Base-by-base conservation (phyloP, 192 early-diverging fungal genomes). In the Coemansia sp. region DNA sequence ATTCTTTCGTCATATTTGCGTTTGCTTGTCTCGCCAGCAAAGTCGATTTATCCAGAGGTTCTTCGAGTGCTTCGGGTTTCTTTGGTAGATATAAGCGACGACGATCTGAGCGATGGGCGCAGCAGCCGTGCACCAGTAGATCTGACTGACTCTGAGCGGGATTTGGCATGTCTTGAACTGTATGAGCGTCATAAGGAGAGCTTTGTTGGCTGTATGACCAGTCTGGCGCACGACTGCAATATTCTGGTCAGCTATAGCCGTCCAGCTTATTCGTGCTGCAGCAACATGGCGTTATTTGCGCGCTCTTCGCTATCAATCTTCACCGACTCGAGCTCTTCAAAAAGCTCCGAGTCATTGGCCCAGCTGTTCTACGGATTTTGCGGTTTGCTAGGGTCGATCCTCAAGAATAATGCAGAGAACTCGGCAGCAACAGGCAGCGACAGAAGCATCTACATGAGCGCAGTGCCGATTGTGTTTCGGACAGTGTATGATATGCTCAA, bases 401-500 rank as follows among this genome's bases (percentile, higher is more conserved):
- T 80, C 14, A 65, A 67, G 55, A 53, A 35, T 4, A 80, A 64
- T 58, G 65, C 62, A 1, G 66, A 64, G 17, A 49, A 41, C 14
- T 37, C 25, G 43, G 38, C 60, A 0, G 10, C 37, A 57, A 26
- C 6, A 19, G 45, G n/a, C 11, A 19, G 39, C n/a, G 53, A 41
- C 57, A 52, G 41, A 35, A 59, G 68, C 25, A 65, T 71, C 4
- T 80, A 74, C 61, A 51, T 41, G 45, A 39, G 27, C 2, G 62
- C 64, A 10, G 65, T 80, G 12, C 39, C 51, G n/a, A 53, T 16
- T 10, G 71, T 80, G 21, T 80, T 80, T 31, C 55, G 61, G 35
- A 65, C 71, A 2, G 71, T 80, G 17, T 80, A 74, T 50, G 48
- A 58, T 39, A 80, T 80, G 77, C 77, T 80, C 1, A 80, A 73